Percentiles rank a stretch among this genome's conserved stretches.
Conservation (phyloP, 2,329 filamentous ascomycete species). For the Aciculosporium take region DNA sequence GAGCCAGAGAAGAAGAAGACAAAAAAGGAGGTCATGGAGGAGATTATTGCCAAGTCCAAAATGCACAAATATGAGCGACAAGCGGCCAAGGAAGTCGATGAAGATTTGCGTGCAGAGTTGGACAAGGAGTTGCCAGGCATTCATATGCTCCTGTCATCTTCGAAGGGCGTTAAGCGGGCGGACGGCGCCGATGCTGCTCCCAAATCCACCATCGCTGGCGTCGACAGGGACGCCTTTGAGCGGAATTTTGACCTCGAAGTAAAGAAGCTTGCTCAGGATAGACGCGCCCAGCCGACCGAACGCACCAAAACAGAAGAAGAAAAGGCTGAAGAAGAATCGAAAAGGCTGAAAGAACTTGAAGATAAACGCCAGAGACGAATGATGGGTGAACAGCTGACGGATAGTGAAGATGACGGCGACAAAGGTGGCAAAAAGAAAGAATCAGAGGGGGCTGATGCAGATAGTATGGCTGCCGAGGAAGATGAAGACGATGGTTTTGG, state of each 20-base stretch:
- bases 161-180: slow-evolving; percentile 25
- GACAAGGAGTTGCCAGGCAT: slow-evolving; percentile 73
- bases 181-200: slow-evolving; percentile 12
- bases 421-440: slow-evolving; percentile 23
- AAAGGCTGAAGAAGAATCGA: slow-evolving; percentile 61
- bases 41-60: slow-evolving; percentile 95
- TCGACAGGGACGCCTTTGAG: slow-evolving; percentile 57
- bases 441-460: slow-evolving; percentile 20
- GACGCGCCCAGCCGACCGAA: slow-evolving; percentile 70
- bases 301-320: slow-evolving; percentile 88
- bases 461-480: slow-evolving; percentile 17
- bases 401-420: slow-evolving; percentile 45
- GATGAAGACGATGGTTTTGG: slow-evolving; percentile 44
- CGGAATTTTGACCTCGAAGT: slow-evolving; percentile 79
- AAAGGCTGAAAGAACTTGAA: slow-evolving; percentile 66
- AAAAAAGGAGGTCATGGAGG: slow-evolving; percentile 95
- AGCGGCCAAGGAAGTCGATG: slow-evolving; percentile 81
- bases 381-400: slow-evolving; percentile 61
- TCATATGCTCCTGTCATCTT: slow-evolving; percentile 51
- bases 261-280: slow-evolving; percentile 70
- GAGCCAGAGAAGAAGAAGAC: slow-evolving; percentile 78
- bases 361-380: slow-evolving; percentile 72
- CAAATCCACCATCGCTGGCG: slow-evolving; percentile 26
- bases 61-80: slow-evolving; percentile 89
- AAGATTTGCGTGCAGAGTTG: slow-evolving; percentile 69